These are phyloP conservation scores for Tricharina praecox DNA, from an alignment of 495 filamentous ascomycete species.

Conservation along the genomic window DNA sequence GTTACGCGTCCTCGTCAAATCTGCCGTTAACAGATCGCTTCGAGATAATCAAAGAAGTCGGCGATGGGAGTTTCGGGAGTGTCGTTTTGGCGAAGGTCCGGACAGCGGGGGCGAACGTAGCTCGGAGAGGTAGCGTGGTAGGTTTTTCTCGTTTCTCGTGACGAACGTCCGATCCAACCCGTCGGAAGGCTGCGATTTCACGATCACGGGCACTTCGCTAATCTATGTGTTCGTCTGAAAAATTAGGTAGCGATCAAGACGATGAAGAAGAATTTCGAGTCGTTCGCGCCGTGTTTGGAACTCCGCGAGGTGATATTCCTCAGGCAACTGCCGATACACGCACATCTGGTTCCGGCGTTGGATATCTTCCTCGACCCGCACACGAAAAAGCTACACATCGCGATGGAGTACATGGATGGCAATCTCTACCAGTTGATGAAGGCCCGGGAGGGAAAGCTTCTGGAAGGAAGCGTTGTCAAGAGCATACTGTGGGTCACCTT, in stretches of 20 bases:
- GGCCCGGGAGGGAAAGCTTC: constrained; percentile 77
- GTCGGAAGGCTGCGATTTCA: no score
- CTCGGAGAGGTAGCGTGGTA: constrained; percentile 85
- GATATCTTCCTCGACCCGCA: constrained; percentile 98
- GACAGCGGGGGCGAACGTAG: constrained; percentile 71
- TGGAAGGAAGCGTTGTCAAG: constrained; percentile 86
- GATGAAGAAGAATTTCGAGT: constrained; percentile 99
- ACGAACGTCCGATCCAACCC: not conserved
- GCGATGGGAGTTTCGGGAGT: constrained; percentile 96
- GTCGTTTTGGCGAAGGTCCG: constrained; percentile 83
- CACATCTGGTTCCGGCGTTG: constrained; percentile 85
- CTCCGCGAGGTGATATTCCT: constrained; percentile 94
- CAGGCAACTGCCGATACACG: constrained; percentile 66
- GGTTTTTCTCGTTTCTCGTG: constrained; percentile 24
- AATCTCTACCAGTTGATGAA: constrained; percentile 99
- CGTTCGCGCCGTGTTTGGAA: constrained; percentile 73
- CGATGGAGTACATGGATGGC: constrained; percentile 99
- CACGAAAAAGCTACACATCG: constrained; percentile 89
- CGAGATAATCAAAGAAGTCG: constrained; percentile 93
- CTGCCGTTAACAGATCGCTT: constrained; percentile 51
- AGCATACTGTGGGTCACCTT: constrained; percentile 49
- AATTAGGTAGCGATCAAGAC: constrained; percentile 99
- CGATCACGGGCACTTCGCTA: no score
- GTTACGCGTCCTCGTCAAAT: constrained; percentile 18
- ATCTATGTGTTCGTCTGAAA: no score